Base-by-base conservation (phyloP, 73 alveolate species). In the Loxodes magnus region DNA sequence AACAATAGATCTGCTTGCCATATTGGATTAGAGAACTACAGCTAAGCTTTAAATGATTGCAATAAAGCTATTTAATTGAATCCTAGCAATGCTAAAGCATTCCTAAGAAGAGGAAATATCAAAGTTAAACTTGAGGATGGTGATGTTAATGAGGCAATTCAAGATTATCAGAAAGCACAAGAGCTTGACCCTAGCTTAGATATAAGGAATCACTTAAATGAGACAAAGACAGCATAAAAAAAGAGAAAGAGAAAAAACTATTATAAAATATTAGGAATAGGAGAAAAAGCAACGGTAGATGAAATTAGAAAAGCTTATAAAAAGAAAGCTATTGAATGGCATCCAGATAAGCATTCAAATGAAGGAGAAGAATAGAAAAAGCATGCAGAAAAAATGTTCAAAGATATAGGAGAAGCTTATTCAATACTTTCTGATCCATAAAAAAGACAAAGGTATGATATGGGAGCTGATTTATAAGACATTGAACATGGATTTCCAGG, bases 381-480 rank as follows among this genome's bases (percentile, higher is more conserved):
- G n/a, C n/a, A n/a, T n/a, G 91, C 98, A 3, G 79, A 86, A 35
- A 78, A 64, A 25, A 52, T 50, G 49, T 91, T 87, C 75, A 69
- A 87, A 67, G n/a, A n/a, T n/a, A n/a, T n/a, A n/a, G n/a, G n/a
- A n/a, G n/a, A 91, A 57, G 98, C 98, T 16, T 84, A 79, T 65
- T 43, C 70, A n/a, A 82, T 82, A 4, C 84, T 92, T 7, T 75
- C 92, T 0, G 99, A 92, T 44, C 95, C 97, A 3, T 79, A 92
- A 14, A 94, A 89, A 63, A 72, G 92, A 60, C 77, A 86, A 16
- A 89, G 96, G 96, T 92, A 92, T 53, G 99, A 92, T 57, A n/a
- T n/a, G n/a, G n/a, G n/a, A n/a, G n/a, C n/a, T n/a, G n/a, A n/a
- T n/a, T n/a, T n/a, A n/a, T n/a, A n/a, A n/a, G n/a, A n/a, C n/a